Percentiles rank a stretch among this genome's conserved stretches.
These are phyloP conservation scores for Tephrocybe sp. DNA, from an alignment of 768 basidiomycete genomes.

Conservation along the genomic window DNA sequence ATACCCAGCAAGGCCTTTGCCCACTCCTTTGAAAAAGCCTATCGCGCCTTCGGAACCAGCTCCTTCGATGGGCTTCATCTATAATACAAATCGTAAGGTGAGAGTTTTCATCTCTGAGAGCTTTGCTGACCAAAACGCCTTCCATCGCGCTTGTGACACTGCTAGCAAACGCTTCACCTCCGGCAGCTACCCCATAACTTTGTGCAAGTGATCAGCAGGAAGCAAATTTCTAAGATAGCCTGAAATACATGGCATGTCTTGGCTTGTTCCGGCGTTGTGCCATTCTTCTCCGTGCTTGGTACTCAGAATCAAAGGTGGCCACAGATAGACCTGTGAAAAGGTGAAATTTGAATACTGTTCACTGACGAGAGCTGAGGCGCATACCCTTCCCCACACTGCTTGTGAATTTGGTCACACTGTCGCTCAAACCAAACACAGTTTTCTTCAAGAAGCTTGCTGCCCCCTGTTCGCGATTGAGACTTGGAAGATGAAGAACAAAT, in stretches of 20 bases:
- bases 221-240: background rate
- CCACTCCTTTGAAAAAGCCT: slow-evolving; percentile 98
- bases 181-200: slow-evolving; percentile 94
- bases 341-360: background rate
- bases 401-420: slow-evolving; percentile 97
- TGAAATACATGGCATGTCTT: slow-evolving; percentile 82
- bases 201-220: background rate
- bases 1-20: slow-evolving; percentile 94
- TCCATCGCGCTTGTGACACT: slow-evolving; percentile 96
- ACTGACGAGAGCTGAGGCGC: too few relatives aligned
- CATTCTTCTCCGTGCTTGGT: slow-evolving; percentile 86
- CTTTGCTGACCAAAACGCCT: slow-evolving; percentile 72
- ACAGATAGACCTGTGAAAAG: slow-evolving; percentile 77
- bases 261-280: slow-evolving; percentile 92
- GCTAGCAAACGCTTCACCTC: slow-evolving; percentile 90
- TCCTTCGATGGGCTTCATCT: slow-evolving; percentile 98
- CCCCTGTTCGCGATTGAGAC: slow-evolving; percentile 49
- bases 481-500: slow-evolving; percentile 1
- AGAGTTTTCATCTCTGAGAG: background rate
- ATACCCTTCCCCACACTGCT: slow-evolving; percentile 95
- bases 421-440: slow-evolving; percentile 94
- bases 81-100: background rate
- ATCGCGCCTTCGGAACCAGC: slow-evolving; percentile 92
- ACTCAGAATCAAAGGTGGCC: slow-evolving; percentile 95
- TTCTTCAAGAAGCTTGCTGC: slow-evolving; percentile 99